Evolutionary conservation across 2,329 filamentous ascomycete genomes (phyloP), one percentile per base, ranked within the genome.

Genomic region (Verticillium alfalfae): DNA sequence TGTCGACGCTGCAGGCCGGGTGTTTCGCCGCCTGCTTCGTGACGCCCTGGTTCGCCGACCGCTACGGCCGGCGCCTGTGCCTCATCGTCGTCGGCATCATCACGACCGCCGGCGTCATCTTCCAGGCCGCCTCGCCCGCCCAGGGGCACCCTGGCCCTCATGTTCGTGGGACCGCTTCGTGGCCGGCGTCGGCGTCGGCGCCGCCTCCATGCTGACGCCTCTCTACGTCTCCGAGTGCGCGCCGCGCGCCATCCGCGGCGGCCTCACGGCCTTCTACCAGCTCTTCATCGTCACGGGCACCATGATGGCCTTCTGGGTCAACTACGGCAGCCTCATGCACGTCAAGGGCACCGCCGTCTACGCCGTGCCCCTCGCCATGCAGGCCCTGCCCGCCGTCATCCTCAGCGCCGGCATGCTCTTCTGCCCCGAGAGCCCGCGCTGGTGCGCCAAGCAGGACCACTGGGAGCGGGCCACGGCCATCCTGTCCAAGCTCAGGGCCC

Each of bases 1-100:
- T 90, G 34, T 89, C 87, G n/a, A 88, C 85, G 0, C 80, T 91
- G 10, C 88, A 91, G 73, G 87, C 83, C 52, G 88, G 88, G 58
- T 88, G 86, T 64, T 90, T 90, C 71, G 78, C 84, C 59, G 87
- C 87, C 39, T 86, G 86, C 62, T 78, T 90, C 64, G 64, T 84
- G 60, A 81, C 82, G 7, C 80, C 79, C 38, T 84, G 79, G 76
- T 67, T 82, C 54, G 79, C 84, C 5, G 84, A 87, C 66, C 74
- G 70, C 65, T 84, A 74, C 66, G 88, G 88, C 16, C 81, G 88
- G 59, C 82, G 82, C 56, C 68, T 65, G 15, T 78, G 79, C 31
- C 77, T 92, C 36, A 78, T 90, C 26, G 71, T 77, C 18, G 80
- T 84, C 6, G 86, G 87, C 34, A 49, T 81, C 1, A 69, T 90